Percentiles rank a stretch among this genome's conserved stretches.
Conservation (phyloP, 225 moss, liverwort and hornwort species). For the Pleurozium schreberi region DNA sequence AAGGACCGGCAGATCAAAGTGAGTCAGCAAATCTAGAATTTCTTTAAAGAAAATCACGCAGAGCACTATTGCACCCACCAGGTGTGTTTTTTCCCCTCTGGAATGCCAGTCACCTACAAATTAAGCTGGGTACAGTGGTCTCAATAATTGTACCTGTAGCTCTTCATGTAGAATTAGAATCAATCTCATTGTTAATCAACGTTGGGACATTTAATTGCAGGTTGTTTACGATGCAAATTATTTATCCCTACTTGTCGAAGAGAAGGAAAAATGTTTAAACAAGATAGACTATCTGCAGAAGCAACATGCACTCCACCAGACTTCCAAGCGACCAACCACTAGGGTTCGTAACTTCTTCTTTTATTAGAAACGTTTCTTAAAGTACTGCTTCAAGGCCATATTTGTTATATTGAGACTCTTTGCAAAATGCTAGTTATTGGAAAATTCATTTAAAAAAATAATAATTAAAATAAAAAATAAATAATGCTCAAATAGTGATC, state of each 20-base stretch:
- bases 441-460: no score
- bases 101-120: background rate
- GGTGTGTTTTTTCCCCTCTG: conserved; percentile 12
- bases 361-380: background rate
- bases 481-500: no score
- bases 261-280: conserved; percentile 40
- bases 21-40: conserved; percentile 39
- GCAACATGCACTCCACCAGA: conserved; percentile 23
- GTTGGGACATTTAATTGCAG: conserved; percentile 22
- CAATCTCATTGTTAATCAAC: background rate
- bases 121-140: background rate
- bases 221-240: conserved; percentile 75
- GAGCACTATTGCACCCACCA: conserved; percentile 58
- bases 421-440: no score
- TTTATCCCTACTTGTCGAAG: conserved; percentile 41
- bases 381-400: no score
- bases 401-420: no score
- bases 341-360: conserved; percentile 16
- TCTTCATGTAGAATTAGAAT: background rate
- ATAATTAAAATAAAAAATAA: no score
- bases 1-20: conserved; percentile 37
- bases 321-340: conserved; percentile 23
- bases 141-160: no score
- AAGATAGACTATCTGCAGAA: conserved; percentile 52
- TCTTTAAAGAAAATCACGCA: conserved; percentile 52